A percentile compares a stretch with the other conserved stretches of the same genome.
phyloP scores from a whole-genome alignment of 2,329 filamentous ascomycete species.

The Mariannaea elegans region DNA sequence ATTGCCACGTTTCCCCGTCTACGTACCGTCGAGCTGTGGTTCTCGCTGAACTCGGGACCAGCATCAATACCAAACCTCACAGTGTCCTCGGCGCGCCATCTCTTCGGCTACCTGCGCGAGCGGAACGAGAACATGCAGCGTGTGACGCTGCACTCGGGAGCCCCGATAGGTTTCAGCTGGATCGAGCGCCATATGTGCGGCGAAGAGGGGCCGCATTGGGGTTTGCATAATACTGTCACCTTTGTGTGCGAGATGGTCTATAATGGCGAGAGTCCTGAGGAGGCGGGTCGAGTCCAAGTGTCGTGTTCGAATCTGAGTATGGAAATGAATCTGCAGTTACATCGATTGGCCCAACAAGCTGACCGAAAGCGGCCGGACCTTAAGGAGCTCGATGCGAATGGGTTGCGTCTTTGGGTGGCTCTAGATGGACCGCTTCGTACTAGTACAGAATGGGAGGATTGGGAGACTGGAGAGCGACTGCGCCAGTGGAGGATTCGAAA shows the following conservation, averaged over 20 bases:
- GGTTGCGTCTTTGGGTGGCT: neutral
- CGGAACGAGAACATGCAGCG: constrained; percentile 7
- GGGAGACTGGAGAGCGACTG: no score
- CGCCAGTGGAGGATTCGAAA: no score
- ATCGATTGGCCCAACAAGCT: neutral
- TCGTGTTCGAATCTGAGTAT: constrained; percentile 6
- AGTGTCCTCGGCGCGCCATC: constrained; percentile 1
- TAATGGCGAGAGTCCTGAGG: neutral
- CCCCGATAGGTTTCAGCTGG: neutral
- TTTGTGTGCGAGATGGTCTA: constrained; percentile 15
- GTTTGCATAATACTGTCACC: neutral
- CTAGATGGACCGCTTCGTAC: constrained; percentile 8
- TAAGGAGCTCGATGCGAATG: neutral
- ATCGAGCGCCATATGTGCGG: no score
- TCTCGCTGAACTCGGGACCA: neutral
- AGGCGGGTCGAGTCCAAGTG: neutral
- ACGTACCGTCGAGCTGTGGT: constrained; percentile 19
- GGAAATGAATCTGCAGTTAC: constrained; percentile 3
- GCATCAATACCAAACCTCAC: constrained; percentile 9
- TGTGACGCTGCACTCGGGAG: constrained; percentile 13
- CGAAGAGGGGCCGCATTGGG: constrained; percentile 10
- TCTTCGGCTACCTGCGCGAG: constrained; percentile 12
- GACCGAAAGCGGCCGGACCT: neutral
- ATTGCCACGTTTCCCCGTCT: constrained; percentile 17
- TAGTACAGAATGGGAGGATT: no score